These are phyloP conservation scores for Cichorium intybus DNA, from an alignment of 140 eudicot species.

Conservation along the genomic window DNA sequence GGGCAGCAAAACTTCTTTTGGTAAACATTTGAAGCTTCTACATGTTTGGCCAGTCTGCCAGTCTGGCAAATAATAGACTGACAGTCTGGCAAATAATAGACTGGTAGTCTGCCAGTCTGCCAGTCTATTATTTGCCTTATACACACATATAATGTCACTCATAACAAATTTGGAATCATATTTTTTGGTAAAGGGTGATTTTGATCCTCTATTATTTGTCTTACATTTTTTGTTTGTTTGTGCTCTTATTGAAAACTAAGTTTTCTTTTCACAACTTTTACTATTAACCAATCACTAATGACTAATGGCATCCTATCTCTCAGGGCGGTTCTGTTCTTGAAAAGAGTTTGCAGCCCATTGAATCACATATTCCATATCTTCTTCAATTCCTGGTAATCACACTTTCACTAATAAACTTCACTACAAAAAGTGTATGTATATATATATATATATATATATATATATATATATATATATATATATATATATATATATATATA, in stretches of 20 bases:
- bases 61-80: no score
- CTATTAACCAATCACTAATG: constrained; percentile 6
- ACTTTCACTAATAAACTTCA: constrained; percentile 15
- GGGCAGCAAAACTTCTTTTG: constrained; percentile 88
- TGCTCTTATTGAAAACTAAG: not conserved
- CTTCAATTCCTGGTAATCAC: constrained; percentile 84
- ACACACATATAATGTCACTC: not conserved
- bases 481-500: not conserved
- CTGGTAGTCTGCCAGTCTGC: no score
- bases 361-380: constrained; percentile 95
- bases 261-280: not conserved
- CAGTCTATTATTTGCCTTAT: not conserved
- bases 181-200: not conserved
- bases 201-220: not conserved
- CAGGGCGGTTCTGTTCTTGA: constrained; percentile 83
- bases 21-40: constrained; percentile 42
- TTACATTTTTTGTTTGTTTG: not conserved
- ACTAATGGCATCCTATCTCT: constrained; percentile 17
- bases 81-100: no score
- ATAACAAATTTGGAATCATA: not conserved
- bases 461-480: not conserved
- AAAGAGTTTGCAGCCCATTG: constrained; percentile 86
- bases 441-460: not conserved
- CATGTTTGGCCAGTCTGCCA: constrained; percentile 8
- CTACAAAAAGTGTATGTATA: not conserved